A percentile compares a stretch with the other conserved stretches of the same genome.
phyloP scores from a whole-genome alignment of 306 rosid species.

The Boehmeria nivea region DNA sequence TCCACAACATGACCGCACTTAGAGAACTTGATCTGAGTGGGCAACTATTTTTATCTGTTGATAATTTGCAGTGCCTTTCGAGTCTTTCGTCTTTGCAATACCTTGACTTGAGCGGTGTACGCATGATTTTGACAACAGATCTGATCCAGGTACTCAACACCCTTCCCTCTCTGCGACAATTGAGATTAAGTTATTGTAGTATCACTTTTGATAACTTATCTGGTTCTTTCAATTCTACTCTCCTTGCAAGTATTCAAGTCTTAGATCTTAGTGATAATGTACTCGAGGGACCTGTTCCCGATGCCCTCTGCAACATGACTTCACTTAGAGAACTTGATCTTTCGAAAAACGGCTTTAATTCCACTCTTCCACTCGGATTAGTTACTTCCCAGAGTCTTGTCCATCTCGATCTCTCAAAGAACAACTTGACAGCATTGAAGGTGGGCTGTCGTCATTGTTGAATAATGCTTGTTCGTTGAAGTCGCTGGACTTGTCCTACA shows the following conservation, averaged over 20 bases:
- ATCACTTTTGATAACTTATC: background rate
- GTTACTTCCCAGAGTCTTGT: too few relatives aligned
- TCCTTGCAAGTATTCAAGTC: background rate
- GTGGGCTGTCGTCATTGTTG: too few relatives aligned
- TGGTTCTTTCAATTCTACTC: background rate
- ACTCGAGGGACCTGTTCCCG: background rate
- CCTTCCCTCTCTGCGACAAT: background rate
- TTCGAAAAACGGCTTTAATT: too few relatives aligned
- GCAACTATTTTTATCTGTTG: slow-evolving; percentile 14
- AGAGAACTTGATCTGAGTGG: background rate
- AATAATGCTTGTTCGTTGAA: too few relatives aligned
- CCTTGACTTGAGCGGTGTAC: background rate
- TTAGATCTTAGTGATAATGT: background rate
- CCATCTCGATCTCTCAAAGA: too few relatives aligned
- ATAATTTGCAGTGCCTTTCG: background rate
- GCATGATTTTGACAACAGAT: background rate
- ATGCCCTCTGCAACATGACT: background rate
- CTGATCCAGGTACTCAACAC: slow-evolving; percentile 1
- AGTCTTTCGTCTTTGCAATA: background rate
- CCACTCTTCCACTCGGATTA: too few relatives aligned
- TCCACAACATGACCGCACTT: slow-evolving; percentile 8
- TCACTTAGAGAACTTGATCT: slow-evolving; percentile 3
- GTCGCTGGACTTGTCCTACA: too few relatives aligned
- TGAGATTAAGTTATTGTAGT: background rate
- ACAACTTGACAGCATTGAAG: too few relatives aligned